A percentile compares a stretch with the other conserved stretches of the same genome.
Conservation (phyloP, 2,329 filamentous ascomycete genomes). For the Microcyclospora pomicola region DNA sequence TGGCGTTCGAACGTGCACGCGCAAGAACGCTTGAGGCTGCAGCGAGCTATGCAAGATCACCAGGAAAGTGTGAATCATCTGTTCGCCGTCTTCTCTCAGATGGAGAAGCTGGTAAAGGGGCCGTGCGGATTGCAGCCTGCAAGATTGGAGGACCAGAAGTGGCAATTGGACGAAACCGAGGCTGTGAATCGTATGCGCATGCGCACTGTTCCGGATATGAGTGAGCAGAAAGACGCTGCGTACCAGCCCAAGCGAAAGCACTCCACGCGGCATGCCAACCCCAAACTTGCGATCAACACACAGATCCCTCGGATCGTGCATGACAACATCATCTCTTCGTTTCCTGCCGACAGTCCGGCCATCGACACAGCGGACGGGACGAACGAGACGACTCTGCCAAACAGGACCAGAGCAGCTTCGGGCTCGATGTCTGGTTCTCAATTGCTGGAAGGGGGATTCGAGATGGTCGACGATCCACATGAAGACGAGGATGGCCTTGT, state of each 20-base stretch:
- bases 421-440: slow-evolving; percentile 30
- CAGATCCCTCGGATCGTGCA: slow-evolving; percentile 15
- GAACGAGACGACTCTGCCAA: slow-evolving; percentile 6
- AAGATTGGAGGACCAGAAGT: slow-evolving; percentile 45
- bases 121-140: slow-evolving; percentile 71
- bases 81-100: slow-evolving; percentile 58
- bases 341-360: slow-evolving; percentile 4
- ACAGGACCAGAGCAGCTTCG: slow-evolving; percentile 25
- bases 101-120: slow-evolving; percentile 63
- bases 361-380: slow-evolving; percentile 6
- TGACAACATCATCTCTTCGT: slow-evolving; percentile 13
- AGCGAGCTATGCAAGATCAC: slow-evolving; percentile 78
- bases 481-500: slow-evolving; percentile 64
- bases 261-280: slow-evolving; percentile 37
- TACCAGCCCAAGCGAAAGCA: slow-evolving; percentile 74
- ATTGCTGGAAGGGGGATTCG: slow-evolving; percentile 73
- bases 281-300: slow-evolving; percentile 18
- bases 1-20: slow-evolving; percentile 95
- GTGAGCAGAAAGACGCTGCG: slow-evolving; percentile 48
- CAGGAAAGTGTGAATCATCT: slow-evolving; percentile 78
- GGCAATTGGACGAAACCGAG: slow-evolving; percentile 92
- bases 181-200: slow-evolving; percentile 90
- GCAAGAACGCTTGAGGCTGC: slow-evolving; percentile 82
- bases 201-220: slow-evolving; percentile 67
- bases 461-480: slow-evolving; percentile 86